These are phyloP conservation scores for Saccharomycopsis sp. DNA, from an alignment of 805 yeast genomes.

Conservation along the genomic window DNA sequence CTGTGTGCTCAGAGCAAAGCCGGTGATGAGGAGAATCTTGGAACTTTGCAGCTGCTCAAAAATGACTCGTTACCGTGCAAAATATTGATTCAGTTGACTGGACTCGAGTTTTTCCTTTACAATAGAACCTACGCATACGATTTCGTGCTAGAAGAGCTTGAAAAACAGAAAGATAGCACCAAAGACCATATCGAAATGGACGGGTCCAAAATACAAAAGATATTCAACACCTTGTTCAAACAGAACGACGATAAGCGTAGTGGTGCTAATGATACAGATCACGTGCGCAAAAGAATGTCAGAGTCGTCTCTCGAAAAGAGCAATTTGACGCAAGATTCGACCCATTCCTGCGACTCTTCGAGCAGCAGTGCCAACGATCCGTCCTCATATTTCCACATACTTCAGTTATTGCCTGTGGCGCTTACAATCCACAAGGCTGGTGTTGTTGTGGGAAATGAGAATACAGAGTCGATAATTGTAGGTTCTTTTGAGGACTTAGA, in stretches of 20 bases:
- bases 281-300: conserved; percentile 10
- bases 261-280: conserved; percentile 6
- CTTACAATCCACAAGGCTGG: conserved; percentile 60
- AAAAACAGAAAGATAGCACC: conserved; percentile 19
- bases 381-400: neutral
- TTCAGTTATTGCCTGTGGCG: conserved; percentile 52
- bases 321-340: conserved; percentile 18
- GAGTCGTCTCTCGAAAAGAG: conserved; percentile 15
- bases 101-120: conserved; percentile 76
- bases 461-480: conserved; percentile 67
- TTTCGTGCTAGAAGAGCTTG: conserved; percentile 40
- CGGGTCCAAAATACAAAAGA: neutral
- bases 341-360: conserved; percentile 18
- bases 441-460: conserved; percentile 69
- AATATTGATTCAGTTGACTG: conserved; percentile 54
- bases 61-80: conserved; percentile 50
- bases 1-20: conserved; percentile 9
- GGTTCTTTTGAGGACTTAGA: conserved; percentile 48
- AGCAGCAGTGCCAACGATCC: conserved; percentile 24
- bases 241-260: conserved; percentile 17
- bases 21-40: conserved; percentile 11
- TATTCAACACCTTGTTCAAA: neutral
- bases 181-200: conserved; percentile 10
- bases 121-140: conserved; percentile 78
- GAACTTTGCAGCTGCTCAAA: conserved; percentile 23